These are phyloP conservation scores for Orbilia oligospora DNA, from an alignment of 2,329 filamentous ascomycete genomes.

Conservation along the genomic window DNA sequence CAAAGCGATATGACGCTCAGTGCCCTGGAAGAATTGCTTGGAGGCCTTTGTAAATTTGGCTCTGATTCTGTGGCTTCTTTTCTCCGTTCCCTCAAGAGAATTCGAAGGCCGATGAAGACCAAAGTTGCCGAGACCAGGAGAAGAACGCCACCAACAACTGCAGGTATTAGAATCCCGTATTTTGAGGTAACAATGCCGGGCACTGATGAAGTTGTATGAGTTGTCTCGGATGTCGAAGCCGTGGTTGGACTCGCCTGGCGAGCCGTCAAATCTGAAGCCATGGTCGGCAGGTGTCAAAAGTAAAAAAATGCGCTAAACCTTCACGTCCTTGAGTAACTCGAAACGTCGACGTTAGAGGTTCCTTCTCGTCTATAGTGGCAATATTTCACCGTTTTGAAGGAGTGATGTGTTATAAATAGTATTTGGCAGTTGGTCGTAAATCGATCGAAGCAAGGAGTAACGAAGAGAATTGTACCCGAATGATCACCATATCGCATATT, in stretches of 20 bases:
- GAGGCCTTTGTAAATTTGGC: not conserved
- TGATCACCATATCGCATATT: constrained; percentile 20
- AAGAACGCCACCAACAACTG: constrained; percentile 28
- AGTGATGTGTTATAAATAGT: constrained; percentile 12
- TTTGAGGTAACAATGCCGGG: constrained; percentile 33
- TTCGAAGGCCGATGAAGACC: constrained; percentile 39
- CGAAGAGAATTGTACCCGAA: not conserved
- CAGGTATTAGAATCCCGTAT: constrained; percentile 38
- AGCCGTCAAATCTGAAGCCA: constrained; percentile 26
- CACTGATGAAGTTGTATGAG: constrained; percentile 21
- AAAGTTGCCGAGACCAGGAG: constrained; percentile 33
- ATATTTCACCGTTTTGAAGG: constrained; percentile 6
- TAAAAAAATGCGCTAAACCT: constrained; percentile 10
- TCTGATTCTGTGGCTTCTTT: constrained; percentile 33
- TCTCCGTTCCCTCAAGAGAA: constrained; percentile 37
- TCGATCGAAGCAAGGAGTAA: constrained; percentile 19
- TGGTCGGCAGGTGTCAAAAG: constrained; percentile 1
- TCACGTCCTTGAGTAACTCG: constrained; percentile 3
- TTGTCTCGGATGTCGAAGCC: constrained; percentile 27
- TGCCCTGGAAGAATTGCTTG: constrained; percentile 5
- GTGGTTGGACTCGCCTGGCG: constrained; percentile 17
- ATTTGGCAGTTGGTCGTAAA: not conserved
- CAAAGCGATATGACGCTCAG: constrained; percentile 14
- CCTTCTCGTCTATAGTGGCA: not conserved
- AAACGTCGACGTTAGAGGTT: constrained; percentile 13